Base-by-base conservation (phyloP, 2,329 filamentous ascomycete genomes). In the Hymenoscyphus fructigenus region DNA sequence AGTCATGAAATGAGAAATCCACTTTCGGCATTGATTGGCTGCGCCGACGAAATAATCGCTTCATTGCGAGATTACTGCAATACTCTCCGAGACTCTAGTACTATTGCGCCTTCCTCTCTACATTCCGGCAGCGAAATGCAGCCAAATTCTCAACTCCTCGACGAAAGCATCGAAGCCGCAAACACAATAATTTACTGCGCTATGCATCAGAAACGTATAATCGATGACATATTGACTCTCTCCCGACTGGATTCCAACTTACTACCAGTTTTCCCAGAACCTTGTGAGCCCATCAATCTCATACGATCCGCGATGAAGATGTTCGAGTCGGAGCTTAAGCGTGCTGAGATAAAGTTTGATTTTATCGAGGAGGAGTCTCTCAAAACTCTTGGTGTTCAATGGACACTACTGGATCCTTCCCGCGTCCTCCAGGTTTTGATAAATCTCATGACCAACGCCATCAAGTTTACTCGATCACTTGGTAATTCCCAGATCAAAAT, bases 181-280 rank as follows among this genome's bases (percentile, higher is more conserved):
- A 89, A 93, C 72, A 93, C 89, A 0, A 93, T 94, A 66, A 85
- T 88, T 28, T 83, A 90, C 6, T 93, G 91, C 69, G 88, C 90
- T 1, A 87, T 91, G 71, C 91, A 93, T 75, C 91, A 93, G 74
- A 93, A 92, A 76, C 81, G 87, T 6, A 91, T 91, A 58, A 87
- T 91, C 23, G 88, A 91, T 71, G 88, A 91, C 34, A 20, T 61
- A n/a, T 47, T 26, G 26, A 91, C 88, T 14, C 83, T 91, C 71
- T 90, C 87, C 2, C 91, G 93, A 73, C 83, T 93, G 28, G 90
- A 93, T 72, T 90, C 89, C 1, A 88, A 89, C 50, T 84, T 92
- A 72, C 78, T 93, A 14, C 83, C n/a, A 44, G 66, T 36, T 29
- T 65, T 14, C 20, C 87, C 23, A 14, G 59, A 57, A 44, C 47